Base-by-base conservation (phyloP, 1,284 basidiomycete genomes). In the Puccinia triticina region DNA sequence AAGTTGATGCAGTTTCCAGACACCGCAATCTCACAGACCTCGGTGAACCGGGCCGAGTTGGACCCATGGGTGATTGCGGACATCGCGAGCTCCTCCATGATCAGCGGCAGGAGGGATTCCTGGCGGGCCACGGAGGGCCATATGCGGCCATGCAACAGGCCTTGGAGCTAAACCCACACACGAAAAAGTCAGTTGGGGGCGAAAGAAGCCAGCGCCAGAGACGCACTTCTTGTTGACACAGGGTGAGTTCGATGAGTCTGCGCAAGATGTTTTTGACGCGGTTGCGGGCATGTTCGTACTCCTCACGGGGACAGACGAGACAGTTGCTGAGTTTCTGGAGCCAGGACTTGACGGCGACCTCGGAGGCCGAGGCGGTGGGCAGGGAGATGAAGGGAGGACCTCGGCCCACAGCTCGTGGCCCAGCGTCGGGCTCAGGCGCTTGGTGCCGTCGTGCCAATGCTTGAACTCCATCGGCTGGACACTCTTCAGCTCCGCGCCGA, bases 51-150 rank as follows among this genome's bases (percentile, higher is more conserved):
- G 61, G 89, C 88, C 10, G 92, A 92, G 8, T 92, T 93, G 46
- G 93, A 89, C 0, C 93, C 93, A 46, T 92, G 92, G 86, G 94
- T 94, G 43, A 92, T 90, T 0, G 93, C 94, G 10, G 91, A 90
- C 57, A 93, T 90, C 82, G 94, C 90, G 55, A 95, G 87, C 87
- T 95, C 93, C 71, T 93, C 92, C 34, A 94, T 86, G 48, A 93
- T 90, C 53, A 92, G 89, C 85, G 94, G 93, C 48, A 92, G 64
- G 1, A 76, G 55, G 23, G 82, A 72, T 61, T 84, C 84, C 48
- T 83, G 77, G 11, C 79, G 72, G 29, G 79, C 69, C 59, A 82
- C 57, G 11, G 79, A 64, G 40, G 79, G 79, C 79, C 79, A 82
- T 43, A 82, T 82, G 23, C 79, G 55, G 0, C 67, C 79, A 67